phyloP scores from a whole-genome alignment of 768 basidiomycete genomes.

The Albatrellus ellisii region DNA sequence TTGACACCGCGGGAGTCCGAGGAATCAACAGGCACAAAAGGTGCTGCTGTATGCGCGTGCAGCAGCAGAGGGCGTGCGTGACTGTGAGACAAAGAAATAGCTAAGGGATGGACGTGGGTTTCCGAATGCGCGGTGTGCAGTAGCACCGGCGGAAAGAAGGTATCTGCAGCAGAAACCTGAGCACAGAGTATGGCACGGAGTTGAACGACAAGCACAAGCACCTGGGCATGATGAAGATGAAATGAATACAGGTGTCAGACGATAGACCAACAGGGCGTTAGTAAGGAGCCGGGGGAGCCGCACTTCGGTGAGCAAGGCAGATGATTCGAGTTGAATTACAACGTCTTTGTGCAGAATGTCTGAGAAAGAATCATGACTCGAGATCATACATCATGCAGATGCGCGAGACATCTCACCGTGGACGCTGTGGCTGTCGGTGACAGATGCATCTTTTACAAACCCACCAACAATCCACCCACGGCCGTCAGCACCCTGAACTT shows the following conservation, averaged over 20 bases:
- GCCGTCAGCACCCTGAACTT: conserved; percentile 34
- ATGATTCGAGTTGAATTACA: conserved; percentile 21
- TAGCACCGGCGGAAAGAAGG: conserved; percentile 52
- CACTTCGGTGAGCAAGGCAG: conserved; percentile 30
- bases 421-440: conserved; percentile 23
- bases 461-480: conserved; percentile 52
- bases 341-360: conserved; percentile 7
- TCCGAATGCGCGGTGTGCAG: conserved; percentile 54
- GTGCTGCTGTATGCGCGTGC: conserved; percentile 57
- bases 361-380: conserved; percentile 3
- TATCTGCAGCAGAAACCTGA: conserved; percentile 22
- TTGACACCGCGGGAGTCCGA: conserved; percentile 26
- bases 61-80: conserved; percentile 39
- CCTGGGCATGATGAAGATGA: conserved; percentile 19
- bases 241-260: conserved; percentile 25
- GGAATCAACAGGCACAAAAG: conserved; percentile 35
- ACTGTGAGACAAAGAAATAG: conserved; percentile 13
- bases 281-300: conserved; percentile 43
- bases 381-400: conserved; percentile 9
- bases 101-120: conserved; percentile 48
- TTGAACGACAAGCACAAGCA: conserved; percentile 5
- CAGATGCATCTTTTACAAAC: conserved; percentile 24
- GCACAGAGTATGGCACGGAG: neutral
- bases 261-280: conserved; percentile 55
- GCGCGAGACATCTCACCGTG: conserved; percentile 31